Percentiles rank a stretch among this genome's conserved stretches.
phyloP scores from a whole-genome alignment of 192 early-diverging fungal species.

The Ambispora gerdemannii region DNA sequence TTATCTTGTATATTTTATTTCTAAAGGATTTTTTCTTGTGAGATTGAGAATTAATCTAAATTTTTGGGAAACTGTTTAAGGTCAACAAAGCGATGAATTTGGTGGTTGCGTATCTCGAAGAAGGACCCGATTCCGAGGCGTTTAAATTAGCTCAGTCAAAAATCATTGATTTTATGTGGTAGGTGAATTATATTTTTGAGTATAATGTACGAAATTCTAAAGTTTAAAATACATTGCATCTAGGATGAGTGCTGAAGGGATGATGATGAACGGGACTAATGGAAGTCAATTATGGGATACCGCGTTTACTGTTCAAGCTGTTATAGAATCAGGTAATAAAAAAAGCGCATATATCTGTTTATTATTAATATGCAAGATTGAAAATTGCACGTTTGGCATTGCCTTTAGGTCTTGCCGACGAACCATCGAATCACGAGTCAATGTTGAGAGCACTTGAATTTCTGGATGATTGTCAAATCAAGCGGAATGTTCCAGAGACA shows the following conservation, averaged over 20 bases:
- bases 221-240: too few species aligned
- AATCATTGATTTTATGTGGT: slow-evolving; percentile 87
- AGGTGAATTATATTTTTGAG: slow-evolving; percentile 1
- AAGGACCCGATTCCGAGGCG: slow-evolving; percentile 77
- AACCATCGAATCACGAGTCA: slow-evolving; percentile 62
- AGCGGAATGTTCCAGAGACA: slow-evolving; percentile 63
- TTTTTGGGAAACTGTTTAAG: neutral
- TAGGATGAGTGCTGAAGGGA: slow-evolving; percentile 75
- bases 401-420: slow-evolving; percentile 58
- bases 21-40: neutral
- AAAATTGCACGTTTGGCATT: neutral
- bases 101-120: slow-evolving; percentile 80
- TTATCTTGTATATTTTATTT: neutral
- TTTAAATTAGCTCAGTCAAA: slow-evolving; percentile 73
- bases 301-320: slow-evolving; percentile 81
- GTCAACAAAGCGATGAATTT: slow-evolving; percentile 88
- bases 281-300: slow-evolving; percentile 98
- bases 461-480: slow-evolving; percentile 85
- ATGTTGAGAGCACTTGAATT: slow-evolving; percentile 75
- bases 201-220: too few species aligned
- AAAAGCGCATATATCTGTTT: neutral
- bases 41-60: neutral
- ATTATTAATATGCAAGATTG: neutral
- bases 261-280: slow-evolving; percentile 96
- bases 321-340: slow-evolving; percentile 58